Evolutionary conservation across 805 yeast species (phyloP).

Genomic region (Yamadazyma akitaensis): DNA sequence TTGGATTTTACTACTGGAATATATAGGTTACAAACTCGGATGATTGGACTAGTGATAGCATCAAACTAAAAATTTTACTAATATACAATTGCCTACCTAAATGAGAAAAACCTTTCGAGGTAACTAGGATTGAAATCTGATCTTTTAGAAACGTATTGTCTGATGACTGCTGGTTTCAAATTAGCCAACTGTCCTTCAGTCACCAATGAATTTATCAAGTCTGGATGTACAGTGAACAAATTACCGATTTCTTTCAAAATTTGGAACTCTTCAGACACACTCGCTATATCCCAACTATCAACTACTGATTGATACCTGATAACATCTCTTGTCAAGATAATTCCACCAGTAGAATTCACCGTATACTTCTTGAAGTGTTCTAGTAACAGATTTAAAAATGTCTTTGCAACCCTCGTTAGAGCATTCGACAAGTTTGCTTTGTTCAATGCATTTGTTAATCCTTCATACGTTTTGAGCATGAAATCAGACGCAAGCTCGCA

Average conservation of each 20-base stretch:
- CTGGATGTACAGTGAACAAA: constrained; percentile 80
- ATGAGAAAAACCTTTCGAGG: constrained; percentile 43
- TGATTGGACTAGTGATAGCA: not conserved
- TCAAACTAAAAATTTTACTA: not conserved
- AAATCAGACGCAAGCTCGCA: constrained; percentile 62
- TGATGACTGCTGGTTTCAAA: constrained; percentile 58
- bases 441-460: constrained; percentile 34
- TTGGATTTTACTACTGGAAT: constrained; percentile 1
- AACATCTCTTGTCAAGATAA: constrained; percentile 76
- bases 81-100: constrained; percentile 17
- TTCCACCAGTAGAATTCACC: constrained; percentile 80
- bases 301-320: constrained; percentile 68
- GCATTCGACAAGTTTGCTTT: constrained; percentile 47
- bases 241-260: constrained; percentile 79
- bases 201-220: constrained; percentile 69
- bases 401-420: constrained; percentile 54
- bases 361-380: constrained; percentile 72
- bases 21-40: not conserved
- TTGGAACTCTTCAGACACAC: constrained; percentile 60
- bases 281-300: constrained; percentile 63
- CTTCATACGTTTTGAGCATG: constrained; percentile 40
- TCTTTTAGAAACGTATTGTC: constrained; percentile 65
- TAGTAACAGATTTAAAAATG: constrained; percentile 55
- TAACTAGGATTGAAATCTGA: constrained; percentile 63
- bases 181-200: constrained; percentile 75